Conservation (phyloP, 2,329 filamentous ascomycete genomes). For the Nemania sp. region DNA sequence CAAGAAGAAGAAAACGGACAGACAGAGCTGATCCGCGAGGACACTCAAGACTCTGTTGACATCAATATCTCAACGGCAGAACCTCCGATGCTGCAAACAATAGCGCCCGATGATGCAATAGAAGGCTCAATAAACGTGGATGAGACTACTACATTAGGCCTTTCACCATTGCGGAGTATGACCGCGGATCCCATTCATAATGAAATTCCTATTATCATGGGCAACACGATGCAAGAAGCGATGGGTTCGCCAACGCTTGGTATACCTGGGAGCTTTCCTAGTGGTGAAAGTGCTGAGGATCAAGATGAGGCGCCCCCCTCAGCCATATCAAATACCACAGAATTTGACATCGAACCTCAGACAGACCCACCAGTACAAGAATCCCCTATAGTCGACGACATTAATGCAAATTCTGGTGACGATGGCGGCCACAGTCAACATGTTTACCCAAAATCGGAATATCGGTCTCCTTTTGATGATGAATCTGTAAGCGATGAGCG, state of each 20-base stretch:
- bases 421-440: conserved; percentile 41
- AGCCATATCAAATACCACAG: conserved; percentile 72
- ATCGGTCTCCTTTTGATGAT: conserved; percentile 65
- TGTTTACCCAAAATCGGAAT: conserved; percentile 55
- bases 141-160: conserved; percentile 36
- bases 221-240: conserved; percentile 21
- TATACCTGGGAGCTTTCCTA: conserved; percentile 72
- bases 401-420: conserved; percentile 34
- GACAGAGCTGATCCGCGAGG: conserved; percentile 31
- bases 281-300: conserved; percentile 53
- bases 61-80: conserved; percentile 18
- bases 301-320: conserved; percentile 66
- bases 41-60: conserved; percentile 21
- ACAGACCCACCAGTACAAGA: conserved; percentile 62
- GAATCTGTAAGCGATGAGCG: conserved; percentile 54
- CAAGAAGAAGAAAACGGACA: conserved; percentile 40
- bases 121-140: conserved; percentile 38
- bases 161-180: conserved; percentile 41
- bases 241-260: conserved; percentile 75
- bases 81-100: conserved; percentile 22
- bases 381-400: conserved; percentile 40
- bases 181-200: conserved; percentile 38
- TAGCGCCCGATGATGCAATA: conserved; percentile 21
- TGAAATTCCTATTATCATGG: conserved; percentile 28
- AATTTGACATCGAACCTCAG: conserved; percentile 80